Base-by-base conservation (phyloP, 352 stramenopile species). In the Paralagenidium karlingii region DNA sequence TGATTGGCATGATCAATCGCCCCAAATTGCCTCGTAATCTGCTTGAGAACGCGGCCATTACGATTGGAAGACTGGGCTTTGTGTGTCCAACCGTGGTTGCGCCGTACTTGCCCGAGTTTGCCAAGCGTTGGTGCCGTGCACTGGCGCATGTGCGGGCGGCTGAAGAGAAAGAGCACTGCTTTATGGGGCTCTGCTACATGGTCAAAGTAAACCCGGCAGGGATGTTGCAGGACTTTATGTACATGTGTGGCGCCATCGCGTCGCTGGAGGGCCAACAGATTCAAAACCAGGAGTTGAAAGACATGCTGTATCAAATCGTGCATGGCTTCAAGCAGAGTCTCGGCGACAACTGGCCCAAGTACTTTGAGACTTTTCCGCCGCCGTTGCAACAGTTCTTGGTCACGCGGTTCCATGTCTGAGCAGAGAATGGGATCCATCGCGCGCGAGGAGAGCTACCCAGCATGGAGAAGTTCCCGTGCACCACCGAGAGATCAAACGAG, bases 11-110 rank as follows among this genome's bases (percentile, higher is more conserved):
- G 70, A 90, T 92, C 49, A 87, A 88, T 55, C 70, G 76, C 34
- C 76, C 73, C 3, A 89, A 89, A 49, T 65, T 89, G 40, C 76
- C 82, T 29, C 80, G 79, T 15, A 89, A 91, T 46, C 45, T 95
- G 16, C 60, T 93, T 9, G 82, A 95, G 51, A 95, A 95, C 49
- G 88, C 70, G 28, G 80, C 81, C 24, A 95, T 95, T 47, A 94
- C 82, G 33, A 82, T 95, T 31, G 82, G 82, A 6, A 76, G 82
- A 13, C 60, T 95, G 6, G 81, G 76, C n/a, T 86, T 73, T 42
- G 77, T 92, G 18, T 93, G 74, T 40, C 82, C 82, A n/a, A 63
- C 74, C 10, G 57, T 70, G 8, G 68, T 95, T 22, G 82, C 75
- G 10, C 79, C 76, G 19, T 68, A 82, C 38, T 45, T 91, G n/a